Evolutionary conservation across 2,329 filamentous ascomycete genomes (phyloP), one percentile per base, ranked within the genome.

Genomic region (Lachnellula subtilissima): DNA sequence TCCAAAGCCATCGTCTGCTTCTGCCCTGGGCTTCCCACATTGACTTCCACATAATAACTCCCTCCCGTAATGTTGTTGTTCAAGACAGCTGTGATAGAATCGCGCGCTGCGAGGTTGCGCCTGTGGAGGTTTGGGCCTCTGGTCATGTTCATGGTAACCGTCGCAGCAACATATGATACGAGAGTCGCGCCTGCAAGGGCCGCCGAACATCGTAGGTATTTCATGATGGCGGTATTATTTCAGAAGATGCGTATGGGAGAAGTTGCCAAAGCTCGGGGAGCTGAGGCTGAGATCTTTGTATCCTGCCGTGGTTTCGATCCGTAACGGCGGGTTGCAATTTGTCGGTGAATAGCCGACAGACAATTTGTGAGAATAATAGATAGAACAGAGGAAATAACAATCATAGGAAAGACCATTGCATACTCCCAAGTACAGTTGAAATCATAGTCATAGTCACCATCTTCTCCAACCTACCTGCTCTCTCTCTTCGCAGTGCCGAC

Each of bases 21-120:
- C 67, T 86, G 83, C 0, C 75, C 71, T 0, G 83, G 83, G 0
- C 80, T 83, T 54, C 83, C 83, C 48, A 86, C 70, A 22, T 72
- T 69, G 46, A 86, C 75, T 39, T 79, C 72, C 39, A 78, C 77
- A 17, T 63, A 53, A 52, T 69, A 69, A 17, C 76, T 78, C 48
- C 78, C 79, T 46, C 75, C 78, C 0, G 79, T 81, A 60, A 81
- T 64, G 62, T 83, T 82, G 69, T 84, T 84, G 12, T 25, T 15
- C n/a, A 47, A 3, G 37, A 22, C 15, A 67, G 55, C 5, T 47
- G 46, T 45, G 58, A 54, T 2, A 51, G 50, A 22, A 65, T 56
- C 3, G 54, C 2, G 56, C 54, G 7, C 63, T 6, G 48, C 42
- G 36, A 62, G 39, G n/a, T 32, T 36, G 42, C 57, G 54, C 17